These are phyloP conservation scores for Phytophthora litchii DNA, from an alignment of 352 stramenopile genomes.

Conservation along the genomic window DNA sequence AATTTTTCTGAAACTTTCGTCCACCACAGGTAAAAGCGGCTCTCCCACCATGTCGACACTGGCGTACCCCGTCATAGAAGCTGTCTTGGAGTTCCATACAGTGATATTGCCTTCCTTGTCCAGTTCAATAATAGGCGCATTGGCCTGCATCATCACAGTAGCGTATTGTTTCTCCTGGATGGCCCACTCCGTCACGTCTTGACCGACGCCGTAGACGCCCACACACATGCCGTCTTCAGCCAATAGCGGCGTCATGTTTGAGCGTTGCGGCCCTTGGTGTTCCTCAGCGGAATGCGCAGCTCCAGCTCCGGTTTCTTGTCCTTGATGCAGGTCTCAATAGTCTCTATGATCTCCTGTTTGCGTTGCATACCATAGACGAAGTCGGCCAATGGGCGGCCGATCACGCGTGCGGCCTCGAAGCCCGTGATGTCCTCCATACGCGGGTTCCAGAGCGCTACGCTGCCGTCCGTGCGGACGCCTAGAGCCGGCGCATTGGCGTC, in stretches of 20 bases:
- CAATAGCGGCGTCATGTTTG: slow-evolving; percentile 56
- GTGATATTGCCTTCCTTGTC: slow-evolving; percentile 75
- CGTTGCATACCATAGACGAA: slow-evolving; percentile 57
- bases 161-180: slow-evolving; percentile 69
- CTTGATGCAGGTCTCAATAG: slow-evolving; percentile 33
- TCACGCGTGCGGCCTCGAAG: slow-evolving; percentile 43
- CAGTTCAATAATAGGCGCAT: slow-evolving; percentile 80
- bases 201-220: slow-evolving; percentile 64
- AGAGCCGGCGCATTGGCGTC: slow-evolving; percentile 75
- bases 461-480: slow-evolving; percentile 52
- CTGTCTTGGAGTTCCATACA: slow-evolving; percentile 71
- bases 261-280: slow-evolving; percentile 45
- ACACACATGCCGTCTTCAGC: slow-evolving; percentile 44
- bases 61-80: slow-evolving; percentile 57
- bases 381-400: slow-evolving; percentile 50
- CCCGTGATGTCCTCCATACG: slow-evolving; percentile 63
- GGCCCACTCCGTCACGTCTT: slow-evolving; percentile 60
- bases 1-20: slow-evolving; percentile 51
- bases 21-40: slow-evolving; percentile 54
- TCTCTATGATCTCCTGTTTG: slow-evolving; percentile 38
- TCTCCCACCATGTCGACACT: slow-evolving; percentile 58
- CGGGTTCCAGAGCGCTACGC: slow-evolving; percentile 73
- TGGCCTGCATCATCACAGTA: slow-evolving; percentile 77
- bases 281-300: slow-evolving; percentile 55
- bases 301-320: slow-evolving; percentile 48